phyloP scores from a whole-genome alignment of 2,329 filamentous ascomycete genomes.

The Akanthomyces uredinophilus region DNA sequence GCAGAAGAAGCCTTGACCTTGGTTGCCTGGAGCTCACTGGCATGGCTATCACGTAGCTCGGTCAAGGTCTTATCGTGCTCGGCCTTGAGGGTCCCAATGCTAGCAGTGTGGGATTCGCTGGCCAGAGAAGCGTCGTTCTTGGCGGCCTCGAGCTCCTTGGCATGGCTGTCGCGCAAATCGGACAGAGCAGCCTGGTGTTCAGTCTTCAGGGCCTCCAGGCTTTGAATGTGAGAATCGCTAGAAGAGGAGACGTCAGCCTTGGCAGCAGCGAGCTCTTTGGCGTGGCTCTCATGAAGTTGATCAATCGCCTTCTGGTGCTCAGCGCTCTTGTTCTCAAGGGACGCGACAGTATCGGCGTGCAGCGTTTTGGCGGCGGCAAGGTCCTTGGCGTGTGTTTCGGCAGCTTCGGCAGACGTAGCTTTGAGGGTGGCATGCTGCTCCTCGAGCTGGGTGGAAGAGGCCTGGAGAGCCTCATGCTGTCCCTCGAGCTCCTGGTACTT shows the following conservation, averaged over 20 bases:
- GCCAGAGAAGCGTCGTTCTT: conserved; percentile 48
- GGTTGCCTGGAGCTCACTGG: conserved; percentile 37
- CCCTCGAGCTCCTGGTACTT: conserved; percentile 57
- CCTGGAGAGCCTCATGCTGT: conserved; percentile 48
- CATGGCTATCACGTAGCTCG: conserved; percentile 34
- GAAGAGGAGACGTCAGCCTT: conserved; percentile 35
- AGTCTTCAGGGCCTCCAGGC: conserved; percentile 34
- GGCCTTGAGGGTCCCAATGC: conserved; percentile 52
- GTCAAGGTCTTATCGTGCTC: conserved; percentile 49
- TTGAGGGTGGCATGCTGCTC: conserved; percentile 49
- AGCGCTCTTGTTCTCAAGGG: conserved; percentile 46
- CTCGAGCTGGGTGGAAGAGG: conserved; percentile 45
- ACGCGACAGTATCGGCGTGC: conserved; percentile 38
- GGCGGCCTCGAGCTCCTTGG: conserved; percentile 53
- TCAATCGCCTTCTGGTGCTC: conserved; percentile 52
- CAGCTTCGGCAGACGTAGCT: conserved; percentile 30
- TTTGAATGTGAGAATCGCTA: conserved; percentile 23
- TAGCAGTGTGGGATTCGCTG: conserved; percentile 41
- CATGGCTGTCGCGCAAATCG: conserved; percentile 51
- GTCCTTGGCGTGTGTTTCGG: conserved; percentile 36
- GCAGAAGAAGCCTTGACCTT: conserved; percentile 28
- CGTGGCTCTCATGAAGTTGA: conserved; percentile 51
- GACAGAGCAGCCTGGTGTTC: conserved; percentile 27
- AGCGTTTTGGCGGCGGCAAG: conserved; percentile 40
- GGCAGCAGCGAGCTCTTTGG: conserved; percentile 53